Base-by-base conservation (phyloP, 805 yeast species). In the Cyberlindnera saturnus region DNA sequence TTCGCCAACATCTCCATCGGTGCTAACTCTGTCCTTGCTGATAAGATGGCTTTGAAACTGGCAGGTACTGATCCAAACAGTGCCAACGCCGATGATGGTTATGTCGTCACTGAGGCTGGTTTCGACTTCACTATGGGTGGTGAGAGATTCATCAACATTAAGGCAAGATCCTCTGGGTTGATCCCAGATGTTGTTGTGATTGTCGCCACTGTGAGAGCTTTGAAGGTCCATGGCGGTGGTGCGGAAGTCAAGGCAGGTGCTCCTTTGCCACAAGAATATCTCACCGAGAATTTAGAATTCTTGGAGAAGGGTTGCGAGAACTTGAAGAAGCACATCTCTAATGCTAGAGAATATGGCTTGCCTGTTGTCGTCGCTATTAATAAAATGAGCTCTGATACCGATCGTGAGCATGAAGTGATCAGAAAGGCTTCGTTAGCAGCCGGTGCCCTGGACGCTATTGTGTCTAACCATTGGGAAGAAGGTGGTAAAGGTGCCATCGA, bases 71-170 rank as follows among this genome's bases (percentile, higher is more conserved):
- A 36, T 26, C 20, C 17, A 15, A 44, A 36, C 6, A 74, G 72
- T 41, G 66, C 70, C 34, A 66, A 73, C 59, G 46, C 48, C 65
- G 75, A 49, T 61, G 74, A 79, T 42, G 98, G 98, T 52, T 91
- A 78, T 61, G 98, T 89, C 43, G 87, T 91, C 48, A 91, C 99
- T 40, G 99, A 91, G 66, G 97, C 98, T 33, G 99, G 99, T 41
- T 91, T 91, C 69, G 98, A 91, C 67, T 91, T 93, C 73, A 91
- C 97, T 39, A 91, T 91, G 98, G 99, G 99, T 52, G 98, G 98
- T 55, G 99, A 91, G 72, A 78, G 98, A 59, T 91, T 91, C 70
- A 78, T 91, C 67, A 88, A 91, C 71, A 91, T 91, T 65, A 91
- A 91, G 71, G 89, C 97, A 66, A 82, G 98, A 63, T 75, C 95